Evolutionary conservation across 1,139 yeast genomes (phyloP), one percentile per base, ranked within the genome.

Genomic region (Petasospora rhodanensis): DNA sequence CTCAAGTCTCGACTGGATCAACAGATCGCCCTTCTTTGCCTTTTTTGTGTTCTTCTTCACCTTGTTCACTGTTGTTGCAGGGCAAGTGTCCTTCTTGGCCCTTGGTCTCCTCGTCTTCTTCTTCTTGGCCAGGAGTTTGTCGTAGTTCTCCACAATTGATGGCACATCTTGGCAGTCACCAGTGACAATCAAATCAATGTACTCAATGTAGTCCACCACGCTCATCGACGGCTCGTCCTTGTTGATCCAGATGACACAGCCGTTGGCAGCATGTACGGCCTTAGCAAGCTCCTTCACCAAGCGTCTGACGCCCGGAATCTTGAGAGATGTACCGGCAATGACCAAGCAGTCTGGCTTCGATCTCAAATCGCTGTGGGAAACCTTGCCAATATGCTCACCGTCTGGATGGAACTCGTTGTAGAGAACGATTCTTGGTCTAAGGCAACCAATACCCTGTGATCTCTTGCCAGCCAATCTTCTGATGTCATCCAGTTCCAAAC

Each of bases 391-490:
- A 5, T 79, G 70, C 41, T 86, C 96, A 29, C 89, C 80, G 53
- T 85, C 94, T 1, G 95, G 95, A 52, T 86, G 95, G 47, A 77
- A 71, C 54, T 86, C 96, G 40, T 91, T 91, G 54, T 86, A 86
- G 26, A 86, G 62, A 2, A 86, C 94, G 31, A 86, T 81, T 45
- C 85, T 73, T 2, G 96, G 96, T 38, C 95, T 66, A 31, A 86
- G 59, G 32, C 79, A 63, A 2, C 96, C 96, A 16, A 79, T 66
- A 0, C 93, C 87, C 26, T 83, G 84, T 5, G 75, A 52, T 43
- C 96, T 64, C 53, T 83, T 77, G 2, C 95, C 95, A 1, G 74
- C 75, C 11, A 73, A 49, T 14, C 46, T 46, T 37, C 82, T 58
- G 3, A 73, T 67, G 4, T 54, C 46, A 43, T 76, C 79, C 38